Conservation (phyloP, 2,329 filamentous ascomycete species). For the Macrophomina tecta region DNA sequence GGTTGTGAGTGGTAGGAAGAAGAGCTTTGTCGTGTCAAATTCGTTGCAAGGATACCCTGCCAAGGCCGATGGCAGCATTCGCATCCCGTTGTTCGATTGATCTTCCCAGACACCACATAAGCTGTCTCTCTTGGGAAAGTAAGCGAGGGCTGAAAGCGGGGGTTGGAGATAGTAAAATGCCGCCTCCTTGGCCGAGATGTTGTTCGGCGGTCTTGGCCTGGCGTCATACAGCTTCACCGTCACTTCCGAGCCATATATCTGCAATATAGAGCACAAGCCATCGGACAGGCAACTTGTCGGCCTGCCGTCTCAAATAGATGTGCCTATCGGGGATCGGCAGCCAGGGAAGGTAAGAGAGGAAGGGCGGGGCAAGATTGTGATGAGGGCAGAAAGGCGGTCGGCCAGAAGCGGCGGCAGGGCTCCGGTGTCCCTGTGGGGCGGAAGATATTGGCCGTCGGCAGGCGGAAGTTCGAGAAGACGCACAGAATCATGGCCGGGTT, state of each 20-base stretch:
- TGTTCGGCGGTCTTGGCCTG: conserved; percentile 1
- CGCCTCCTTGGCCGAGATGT: conserved; percentile 4
- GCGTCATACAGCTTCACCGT: conserved; percentile 20
- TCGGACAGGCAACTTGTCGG: neutral
- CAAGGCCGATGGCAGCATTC: too few relatives aligned
- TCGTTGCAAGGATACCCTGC: too few relatives aligned
- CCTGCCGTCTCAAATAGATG: conserved; percentile 10
- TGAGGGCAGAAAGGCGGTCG: neutral
- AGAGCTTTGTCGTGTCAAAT: too few relatives aligned
- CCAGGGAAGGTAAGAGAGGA: neutral
- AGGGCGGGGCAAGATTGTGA: neutral
- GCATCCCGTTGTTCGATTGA: too few relatives aligned
- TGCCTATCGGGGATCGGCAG: neutral
- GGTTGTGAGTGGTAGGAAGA: too few relatives aligned
- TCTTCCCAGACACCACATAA: too few relatives aligned
- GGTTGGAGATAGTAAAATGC: neutral
- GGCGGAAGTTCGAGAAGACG: neutral
- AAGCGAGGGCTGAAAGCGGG: too few relatives aligned
- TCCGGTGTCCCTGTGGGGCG: conserved; percentile 7
- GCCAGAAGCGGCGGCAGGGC: neutral
- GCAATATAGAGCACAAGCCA: conserved; percentile 10
- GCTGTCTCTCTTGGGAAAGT: too few relatives aligned
- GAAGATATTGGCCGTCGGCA: neutral
- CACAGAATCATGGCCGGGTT: neutral
- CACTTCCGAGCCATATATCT: neutral